A percentile compares a stretch with the other conserved stretches of the same genome.
These are phyloP conservation scores for Scheffersomyces spartinae DNA, from an alignment of 805 yeast genomes.

Conservation along the genomic window DNA sequence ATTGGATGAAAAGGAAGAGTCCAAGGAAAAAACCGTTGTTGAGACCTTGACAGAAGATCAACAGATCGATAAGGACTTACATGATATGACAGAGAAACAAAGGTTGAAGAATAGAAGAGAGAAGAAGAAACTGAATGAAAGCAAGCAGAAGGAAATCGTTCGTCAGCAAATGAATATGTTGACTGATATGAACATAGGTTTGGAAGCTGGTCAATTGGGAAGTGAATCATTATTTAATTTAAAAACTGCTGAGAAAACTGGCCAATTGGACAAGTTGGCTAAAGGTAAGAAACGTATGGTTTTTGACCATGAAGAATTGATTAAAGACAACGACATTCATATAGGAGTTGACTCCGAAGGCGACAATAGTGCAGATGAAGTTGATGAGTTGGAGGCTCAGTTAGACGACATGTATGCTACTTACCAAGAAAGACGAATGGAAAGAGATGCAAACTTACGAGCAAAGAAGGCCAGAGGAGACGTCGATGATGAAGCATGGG, in stretches of 20 bases:
- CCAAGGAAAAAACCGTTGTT: constrained; percentile 42
- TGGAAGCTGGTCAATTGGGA: constrained; percentile 79
- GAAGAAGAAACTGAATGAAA: constrained; percentile 70
- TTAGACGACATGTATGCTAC: constrained; percentile 71
- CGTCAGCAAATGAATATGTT: constrained; percentile 96
- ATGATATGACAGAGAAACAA: constrained; percentile 60
- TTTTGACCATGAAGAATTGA: constrained; percentile 43
- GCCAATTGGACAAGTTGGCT: constrained; percentile 59
- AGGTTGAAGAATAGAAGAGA: constrained; percentile 64
- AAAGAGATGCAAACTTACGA: constrained; percentile 54
- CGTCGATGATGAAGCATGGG: constrained; percentile 68
- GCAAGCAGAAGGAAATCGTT: constrained; percentile 73
- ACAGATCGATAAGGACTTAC: constrained; percentile 76
- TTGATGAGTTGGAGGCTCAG: constrained; percentile 67
- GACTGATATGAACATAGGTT: constrained; percentile 85
- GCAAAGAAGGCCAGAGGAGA: constrained; percentile 70
- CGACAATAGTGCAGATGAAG: constrained; percentile 35
- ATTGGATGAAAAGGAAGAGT: constrained; percentile 44
- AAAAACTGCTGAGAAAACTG: constrained; percentile 79
- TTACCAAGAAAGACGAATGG: constrained; percentile 56
- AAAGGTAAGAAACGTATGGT: constrained; percentile 65
- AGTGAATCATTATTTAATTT: constrained; percentile 73
- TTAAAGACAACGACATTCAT: constrained; percentile 45
- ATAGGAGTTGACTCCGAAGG: constrained; percentile 31
- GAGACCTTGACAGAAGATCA: constrained; percentile 79